Base-by-base conservation (phyloP, 2,329 filamentous ascomycete species). In the Pseudogymnoascus sp. region DNA sequence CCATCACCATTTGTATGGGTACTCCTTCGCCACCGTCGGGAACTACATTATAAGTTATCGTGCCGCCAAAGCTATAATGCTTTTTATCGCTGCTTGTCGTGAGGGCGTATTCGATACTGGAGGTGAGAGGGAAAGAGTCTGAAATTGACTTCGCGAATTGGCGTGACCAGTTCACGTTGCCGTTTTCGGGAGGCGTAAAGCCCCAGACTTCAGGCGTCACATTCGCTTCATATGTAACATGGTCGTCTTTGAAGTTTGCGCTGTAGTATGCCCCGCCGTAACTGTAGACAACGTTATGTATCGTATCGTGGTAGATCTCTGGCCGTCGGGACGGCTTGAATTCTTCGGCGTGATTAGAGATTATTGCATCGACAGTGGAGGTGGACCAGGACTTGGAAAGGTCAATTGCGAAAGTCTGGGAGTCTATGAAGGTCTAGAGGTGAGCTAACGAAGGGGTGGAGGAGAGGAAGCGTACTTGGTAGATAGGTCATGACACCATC, bases 391-490 rank as follows among this genome's bases (percentile, higher is more conserved):
- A 60, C 16, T 36, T 64, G 9, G 36, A 37, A 12, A 65, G 60
- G 53, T 65, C 64, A 43, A 64, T 60, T 7, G 64, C 36, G 9
- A 64, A 36, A 9, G 64, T 65, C 12, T 62, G 43, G 3, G 62
- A 34, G 9, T 28, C 64, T 64, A n/a, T 53, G 16, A 4, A 16
- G 23, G 14, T 53, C n/a, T 28, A 28, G 23, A 28, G 23, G 23
- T 28, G 23, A 28, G 9, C n/a, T 28, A n/a, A 16, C 14, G 43
- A 28, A 3, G 14, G 14, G 16, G 7, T 4, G 16, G 14, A 16
- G 40, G 18, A 43, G 40, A 21, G 43, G 6, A 49, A 28, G 23
- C 21, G 23, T 25, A 49, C 23, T 21, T 16, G 43, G 42, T 11
- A n/a, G 7, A 25, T n/a, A 46, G 42, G 21, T 25, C 42, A 46